A percentile compares a stretch with the other conserved stretches of the same genome.
phyloP scores from a whole-genome alignment of 2,329 filamentous ascomycete genomes.

The Pseudocercospora fijiensis region DNA sequence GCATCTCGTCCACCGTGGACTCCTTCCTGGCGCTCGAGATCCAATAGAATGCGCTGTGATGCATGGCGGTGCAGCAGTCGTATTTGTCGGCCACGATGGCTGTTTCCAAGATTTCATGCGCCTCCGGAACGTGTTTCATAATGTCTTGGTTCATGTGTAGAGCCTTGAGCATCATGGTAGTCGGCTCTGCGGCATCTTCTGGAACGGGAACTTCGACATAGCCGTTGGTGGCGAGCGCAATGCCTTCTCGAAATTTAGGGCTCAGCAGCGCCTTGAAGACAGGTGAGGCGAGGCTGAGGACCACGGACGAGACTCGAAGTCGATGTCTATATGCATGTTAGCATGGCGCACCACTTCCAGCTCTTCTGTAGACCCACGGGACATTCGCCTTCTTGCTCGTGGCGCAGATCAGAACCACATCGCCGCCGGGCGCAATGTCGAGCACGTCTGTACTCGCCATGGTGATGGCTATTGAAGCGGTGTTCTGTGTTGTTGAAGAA shows the following conservation, averaged over 20 bases:
- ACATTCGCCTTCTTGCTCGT: neutral
- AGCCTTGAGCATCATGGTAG: slow-evolving; percentile 11
- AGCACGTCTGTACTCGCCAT: neutral
- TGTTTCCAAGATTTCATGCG: neutral
- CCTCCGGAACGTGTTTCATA: neutral
- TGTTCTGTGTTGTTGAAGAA: neutral
- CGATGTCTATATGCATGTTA: neutral
- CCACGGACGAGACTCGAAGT: slow-evolving; percentile 8
- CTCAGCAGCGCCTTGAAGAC: slow-evolving; percentile 23
- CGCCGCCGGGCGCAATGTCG: slow-evolving; percentile 42
- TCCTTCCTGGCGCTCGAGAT: no score
- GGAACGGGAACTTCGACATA: slow-evolving; percentile 8
- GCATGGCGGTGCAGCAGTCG: neutral
- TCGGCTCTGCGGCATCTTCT: slow-evolving; percentile 13
- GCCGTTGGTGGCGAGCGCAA: neutral
- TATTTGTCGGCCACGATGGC: slow-evolving; percentile 1
- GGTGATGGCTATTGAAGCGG: neutral
- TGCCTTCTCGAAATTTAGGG: slow-evolving; percentile 11
- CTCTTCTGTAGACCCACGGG: neutral
- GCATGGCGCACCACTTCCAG: neutral
- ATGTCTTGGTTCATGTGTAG: slow-evolving; percentile 1
- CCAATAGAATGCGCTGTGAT: no score
- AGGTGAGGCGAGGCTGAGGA: slow-evolving; percentile 13
- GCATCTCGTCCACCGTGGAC: no score
- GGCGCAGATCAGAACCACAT: slow-evolving; percentile 11